Base-by-base conservation (phyloP, 805 yeast genomes). In the Candida wancherniae region DNA sequence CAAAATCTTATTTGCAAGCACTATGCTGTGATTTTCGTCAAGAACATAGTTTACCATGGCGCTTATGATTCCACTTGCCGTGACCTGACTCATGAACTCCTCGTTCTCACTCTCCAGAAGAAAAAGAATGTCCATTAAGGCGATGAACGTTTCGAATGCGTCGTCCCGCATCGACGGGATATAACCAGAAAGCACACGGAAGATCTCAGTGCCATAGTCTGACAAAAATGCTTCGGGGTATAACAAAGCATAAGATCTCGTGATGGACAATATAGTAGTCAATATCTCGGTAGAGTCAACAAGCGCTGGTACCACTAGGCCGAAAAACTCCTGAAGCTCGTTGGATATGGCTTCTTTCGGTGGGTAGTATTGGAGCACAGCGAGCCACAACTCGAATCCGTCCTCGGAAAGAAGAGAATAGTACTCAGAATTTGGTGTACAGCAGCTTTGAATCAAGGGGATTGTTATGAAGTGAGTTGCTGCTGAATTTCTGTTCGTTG, bases 361-460 rank as follows among this genome's bases (percentile, higher is more conserved):
- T 1, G 90, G 84, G 31, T 72, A 71, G 39, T 77, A 76, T 40
- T 75, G 83, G 30, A 86, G 51, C 2, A 83, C 53, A 1, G 80
- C 66, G n/a, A 72, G 63, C 95, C 95, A 86, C 24, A 88, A 62
- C 34, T 85, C 94, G 49, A 74, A 77, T 0, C 94, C 95, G 58
- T 88, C 97, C 50, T 88, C 97, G 12, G 80, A 69, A 7, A 88
- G 54, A 31, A 84, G 61, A 1, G 86, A 72, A 13, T 63, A 61
- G 21, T 43, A 34, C 17, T 53, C 61, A 1, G 61, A 48, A 10
- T 44, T 32, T 13, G 48, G 61, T 1, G 78, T 70, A 42, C 84
- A 77, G 47, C 92, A 80, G 27, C 81, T 72, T 9, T 62, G 58
- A 15, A 87, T 67, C 36, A 85, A 58, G 1, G 94, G 92, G 9